A percentile compares a stretch with the other conserved stretches of the same genome.
phyloP scores from a whole-genome alignment of 176 grass and related monocot species.

The Aechmea fasciata region DNA sequence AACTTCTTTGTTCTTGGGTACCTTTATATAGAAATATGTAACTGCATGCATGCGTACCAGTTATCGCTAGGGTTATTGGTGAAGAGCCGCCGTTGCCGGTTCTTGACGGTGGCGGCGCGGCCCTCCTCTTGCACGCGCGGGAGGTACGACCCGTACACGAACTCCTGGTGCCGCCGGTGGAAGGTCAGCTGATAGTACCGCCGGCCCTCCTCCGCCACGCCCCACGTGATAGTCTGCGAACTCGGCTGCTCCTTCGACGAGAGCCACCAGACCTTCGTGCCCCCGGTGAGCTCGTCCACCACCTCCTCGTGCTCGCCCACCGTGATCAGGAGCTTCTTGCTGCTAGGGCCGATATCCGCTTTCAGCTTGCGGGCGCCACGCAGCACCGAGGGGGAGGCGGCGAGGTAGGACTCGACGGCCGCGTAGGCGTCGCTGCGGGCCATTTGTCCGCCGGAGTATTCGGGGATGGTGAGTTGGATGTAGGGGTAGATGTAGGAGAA shows the following conservation, averaged over 20 bases:
- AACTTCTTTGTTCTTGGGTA: no score
- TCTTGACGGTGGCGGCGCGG: constrained; percentile 25
- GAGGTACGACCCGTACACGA: constrained; percentile 37
- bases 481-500: constrained; percentile 38
- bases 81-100: constrained; percentile 56
- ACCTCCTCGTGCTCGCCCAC: constrained; percentile 64
- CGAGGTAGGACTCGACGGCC: constrained; percentile 49
- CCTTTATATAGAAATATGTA: no score
- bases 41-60: not conserved
- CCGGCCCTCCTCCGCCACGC: not conserved
- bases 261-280: constrained; percentile 43
- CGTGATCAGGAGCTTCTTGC: constrained; percentile 32
- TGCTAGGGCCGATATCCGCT: constrained; percentile 41
- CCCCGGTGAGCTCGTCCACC: constrained; percentile 23
- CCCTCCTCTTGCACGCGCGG: constrained; percentile 28
- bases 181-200: constrained; percentile 42
- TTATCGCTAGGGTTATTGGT: constrained; percentile 26
- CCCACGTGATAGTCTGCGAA: constrained; percentile 15
- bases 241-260: not conserved
- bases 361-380: constrained; percentile 28
- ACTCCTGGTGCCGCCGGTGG: constrained; percentile 36
- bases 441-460: constrained; percentile 31
- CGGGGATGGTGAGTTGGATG: constrained; percentile 34
- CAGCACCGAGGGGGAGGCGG: constrained; percentile 21
- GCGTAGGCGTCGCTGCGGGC: constrained; percentile 37